Evolutionary conservation across 1,284 basidiomycete species (phyloP).

Genomic region (Cutaneotrichosporon arboriforme): DNA sequence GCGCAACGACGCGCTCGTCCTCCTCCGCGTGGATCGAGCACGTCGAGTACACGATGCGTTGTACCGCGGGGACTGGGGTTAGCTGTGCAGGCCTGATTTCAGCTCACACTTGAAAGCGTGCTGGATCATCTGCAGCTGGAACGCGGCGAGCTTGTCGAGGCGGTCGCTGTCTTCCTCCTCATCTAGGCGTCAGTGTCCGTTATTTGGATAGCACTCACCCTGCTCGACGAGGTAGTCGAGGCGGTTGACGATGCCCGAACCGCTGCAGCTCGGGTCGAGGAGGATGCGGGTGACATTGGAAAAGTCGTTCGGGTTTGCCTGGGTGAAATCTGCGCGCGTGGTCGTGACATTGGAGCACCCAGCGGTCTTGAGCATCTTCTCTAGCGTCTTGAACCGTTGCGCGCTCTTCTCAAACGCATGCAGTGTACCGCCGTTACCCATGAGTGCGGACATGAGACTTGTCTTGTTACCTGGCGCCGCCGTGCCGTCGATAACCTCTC

Average conservation of each 20-base stretch:
- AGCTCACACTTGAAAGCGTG: slow-evolving; percentile 88
- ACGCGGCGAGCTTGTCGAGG: slow-evolving; percentile 71
- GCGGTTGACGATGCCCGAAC: slow-evolving; percentile 85
- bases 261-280: slow-evolving; percentile 88
- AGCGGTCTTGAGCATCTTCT: slow-evolving; percentile 73
- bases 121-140: slow-evolving; percentile 85
- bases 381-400: slow-evolving; percentile 70
- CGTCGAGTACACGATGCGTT: slow-evolving; percentile 88
- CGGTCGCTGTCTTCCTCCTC: slow-evolving; percentile 51
- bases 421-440: slow-evolving; percentile 73
- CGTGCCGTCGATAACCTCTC: slow-evolving; percentile 85
- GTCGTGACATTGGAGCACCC: slow-evolving; percentile 71
- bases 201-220: slow-evolving; percentile 27
- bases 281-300: slow-evolving; percentile 72
- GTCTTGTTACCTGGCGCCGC: slow-evolving; percentile 99
- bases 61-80: slow-evolving; percentile 55
- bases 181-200: background rate
- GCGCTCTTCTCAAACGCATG: slow-evolving; percentile 81
- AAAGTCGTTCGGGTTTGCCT: slow-evolving; percentile 62
- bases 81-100: slow-evolving; percentile 3
- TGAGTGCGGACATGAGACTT: slow-evolving; percentile 81
- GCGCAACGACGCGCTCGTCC: slow-evolving; percentile 78
- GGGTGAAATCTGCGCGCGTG: slow-evolving; percentile 70
- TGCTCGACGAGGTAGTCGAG: slow-evolving; percentile 73
- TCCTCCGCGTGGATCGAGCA: slow-evolving; percentile 87